Conservation (phyloP, 208 protist species). For the Leishmania aethiopica region DNA sequence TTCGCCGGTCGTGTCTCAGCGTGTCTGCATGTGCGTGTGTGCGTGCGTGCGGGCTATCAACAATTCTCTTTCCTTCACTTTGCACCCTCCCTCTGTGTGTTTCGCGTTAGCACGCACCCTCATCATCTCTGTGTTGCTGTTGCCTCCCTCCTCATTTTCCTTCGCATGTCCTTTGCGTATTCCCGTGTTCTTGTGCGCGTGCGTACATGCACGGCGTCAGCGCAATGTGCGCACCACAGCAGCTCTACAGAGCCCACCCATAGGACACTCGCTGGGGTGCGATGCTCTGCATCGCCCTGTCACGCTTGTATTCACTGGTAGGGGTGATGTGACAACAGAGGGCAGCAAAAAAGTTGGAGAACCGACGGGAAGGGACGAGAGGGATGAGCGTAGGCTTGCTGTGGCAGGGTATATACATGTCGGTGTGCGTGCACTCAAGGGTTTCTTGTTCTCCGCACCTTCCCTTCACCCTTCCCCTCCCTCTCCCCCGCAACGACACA, state of each 20-base stretch:
- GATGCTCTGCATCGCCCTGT: neutral
- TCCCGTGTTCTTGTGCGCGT: neutral
- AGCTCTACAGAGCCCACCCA: too few species aligned
- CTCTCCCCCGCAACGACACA: neutral
- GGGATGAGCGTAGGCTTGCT: neutral
- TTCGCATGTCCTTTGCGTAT: neutral
- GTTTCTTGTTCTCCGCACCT: neutral
- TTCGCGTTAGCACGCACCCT: neutral
- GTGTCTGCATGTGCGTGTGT: neutral
- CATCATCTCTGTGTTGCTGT: conserved; percentile 14
- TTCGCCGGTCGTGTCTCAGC: neutral
- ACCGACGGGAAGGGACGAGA: neutral
- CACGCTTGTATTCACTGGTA: neutral
- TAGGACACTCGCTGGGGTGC: neutral
- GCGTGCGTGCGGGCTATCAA: neutral
- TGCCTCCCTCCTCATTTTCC: neutral
- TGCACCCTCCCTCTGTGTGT: neutral
- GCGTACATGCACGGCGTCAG: neutral
- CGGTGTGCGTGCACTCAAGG: neutral
- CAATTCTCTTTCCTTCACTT: neutral
- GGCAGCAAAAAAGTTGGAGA: neutral
- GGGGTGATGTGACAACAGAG: neutral
- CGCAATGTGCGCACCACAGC: neutral
- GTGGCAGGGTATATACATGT: neutral
- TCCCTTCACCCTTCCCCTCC: too few species aligned